Evolutionary conservation across 2,329 filamentous ascomycete species (phyloP), one percentile per base, ranked within the genome.

Genomic region (Pseudogymnoascus sp.): DNA sequence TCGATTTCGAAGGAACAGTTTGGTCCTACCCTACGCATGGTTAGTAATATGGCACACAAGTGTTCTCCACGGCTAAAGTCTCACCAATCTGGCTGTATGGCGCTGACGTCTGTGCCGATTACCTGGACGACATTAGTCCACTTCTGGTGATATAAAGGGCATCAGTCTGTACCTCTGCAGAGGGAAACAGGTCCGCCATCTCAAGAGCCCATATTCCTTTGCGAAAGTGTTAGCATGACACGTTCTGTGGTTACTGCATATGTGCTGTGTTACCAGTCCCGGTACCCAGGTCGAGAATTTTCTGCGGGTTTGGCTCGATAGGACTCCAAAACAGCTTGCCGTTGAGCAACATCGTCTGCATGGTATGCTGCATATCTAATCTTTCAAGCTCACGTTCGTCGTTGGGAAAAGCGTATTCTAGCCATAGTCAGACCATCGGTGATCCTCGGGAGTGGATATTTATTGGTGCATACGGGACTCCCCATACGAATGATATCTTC

Each of bases 401-500:
- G 40, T 70, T 70, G 13, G 68, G 68, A 64, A 53, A 53, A 6
- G 44, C 44, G 44, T 64, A 63, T 29, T 77, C 68, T 2, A 78
- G 44, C 23, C 23, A 29, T 17, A 17, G 44, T 53, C 4, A 53
- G 44, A 53, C 23, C 19, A 10, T 17, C 15, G 23, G 21, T 29
- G 44, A 29, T 53, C 26, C 23, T 53, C 15, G 23, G 19, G 13
- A 50, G 15, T 17, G 44, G n/a, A 29, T 31, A 53, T 53, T 29
- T 17, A 53, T 29, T 53, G 15, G 4, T 53, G 17, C 44, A 31
- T 31, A 53, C 44, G 44, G 6, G 44, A 53, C 79, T 56, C 77
- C 74, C 23, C 77, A 75, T 66, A 11, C 76, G 70, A 10, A 76
- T 81, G 79, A 61, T 80, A 81, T 1, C 78, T 73, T 0, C 78